Percentiles rank a stretch among this genome's conserved stretches.
Evolutionary conservation across 2,329 filamentous ascomycete genomes (phyloP).

Genomic region (Fonsecaea multimorphosa): DNA sequence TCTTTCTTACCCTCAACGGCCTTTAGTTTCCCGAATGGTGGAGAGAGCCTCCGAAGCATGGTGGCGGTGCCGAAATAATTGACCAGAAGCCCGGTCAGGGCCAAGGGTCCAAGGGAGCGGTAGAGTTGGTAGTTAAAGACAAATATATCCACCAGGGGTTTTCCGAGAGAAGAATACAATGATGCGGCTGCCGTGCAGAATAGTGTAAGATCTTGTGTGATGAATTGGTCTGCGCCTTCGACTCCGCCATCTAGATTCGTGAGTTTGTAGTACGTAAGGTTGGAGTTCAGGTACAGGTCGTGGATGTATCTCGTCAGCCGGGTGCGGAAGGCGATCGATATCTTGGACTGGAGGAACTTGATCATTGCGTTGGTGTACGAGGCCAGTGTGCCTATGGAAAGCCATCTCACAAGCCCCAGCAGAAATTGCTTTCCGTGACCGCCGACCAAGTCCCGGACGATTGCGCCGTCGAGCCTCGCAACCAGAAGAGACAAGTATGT

Average conservation of each 20-base stretch:
- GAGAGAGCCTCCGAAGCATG: slow-evolving; percentile 83
- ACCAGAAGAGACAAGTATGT: slow-evolving; percentile 95
- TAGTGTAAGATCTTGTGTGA: slow-evolving; percentile 93
- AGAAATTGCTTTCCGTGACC: slow-evolving; percentile 88
- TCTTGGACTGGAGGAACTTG: slow-evolving; percentile 96
- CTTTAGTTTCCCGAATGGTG: slow-evolving; percentile 95
- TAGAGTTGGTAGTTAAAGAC: slow-evolving; percentile 99
- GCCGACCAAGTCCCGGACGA: slow-evolving; percentile 93
- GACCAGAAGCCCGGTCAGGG: slow-evolving; percentile 81
- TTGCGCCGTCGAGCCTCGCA: slow-evolving; percentile 90
- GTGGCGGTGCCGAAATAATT: slow-evolving; percentile 96
- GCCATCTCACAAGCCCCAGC: slow-evolving; percentile 92
- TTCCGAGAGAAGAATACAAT: slow-evolving; percentile 95
- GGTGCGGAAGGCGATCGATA: slow-evolving; percentile 96
- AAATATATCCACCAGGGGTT: slow-evolving; percentile 93
- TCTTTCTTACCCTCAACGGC: slow-evolving; percentile 94
- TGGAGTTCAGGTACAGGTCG: slow-evolving; percentile 92
- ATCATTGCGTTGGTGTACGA: slow-evolving; percentile 99
- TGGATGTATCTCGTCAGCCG: slow-evolving; percentile 95
- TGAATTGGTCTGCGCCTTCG: slow-evolving; percentile 92
- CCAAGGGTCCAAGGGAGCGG: slow-evolving; percentile 84
- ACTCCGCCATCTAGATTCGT: slow-evolving; percentile 91
- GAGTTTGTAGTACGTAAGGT: slow-evolving; percentile 95
- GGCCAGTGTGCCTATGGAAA: slow-evolving; percentile 87
- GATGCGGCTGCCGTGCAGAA: slow-evolving; percentile 94